Conservation (phyloP, 2,329 filamentous ascomycete species). For the Aspergillus uvarum region DNA sequence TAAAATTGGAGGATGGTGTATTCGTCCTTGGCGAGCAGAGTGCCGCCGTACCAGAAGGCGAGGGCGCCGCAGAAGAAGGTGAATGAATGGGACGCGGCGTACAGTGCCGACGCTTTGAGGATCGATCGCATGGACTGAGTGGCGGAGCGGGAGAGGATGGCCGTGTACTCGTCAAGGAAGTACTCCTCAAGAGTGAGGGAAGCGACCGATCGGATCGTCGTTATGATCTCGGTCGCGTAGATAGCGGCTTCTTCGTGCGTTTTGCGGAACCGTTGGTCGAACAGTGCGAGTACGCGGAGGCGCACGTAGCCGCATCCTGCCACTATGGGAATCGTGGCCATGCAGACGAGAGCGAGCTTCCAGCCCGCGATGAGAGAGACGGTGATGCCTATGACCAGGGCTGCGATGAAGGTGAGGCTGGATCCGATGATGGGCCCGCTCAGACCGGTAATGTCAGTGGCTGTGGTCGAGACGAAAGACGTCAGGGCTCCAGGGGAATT, state of each 20-base stretch:
- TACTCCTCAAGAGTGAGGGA: slow-evolving; percentile 1
- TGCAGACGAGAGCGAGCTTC: slow-evolving; percentile 12
- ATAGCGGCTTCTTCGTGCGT: not conserved
- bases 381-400: not conserved
- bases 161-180: not conserved
- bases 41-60: slow-evolving; percentile 65
- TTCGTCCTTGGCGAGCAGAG: slow-evolving; percentile 53
- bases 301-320: slow-evolving; percentile 8
- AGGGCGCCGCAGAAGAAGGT: slow-evolving; percentile 32
- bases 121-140: slow-evolving; percentile 3
- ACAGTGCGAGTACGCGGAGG: slow-evolving; percentile 1
- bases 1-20: slow-evolving; percentile 40
- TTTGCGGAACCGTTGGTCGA: not conserved
- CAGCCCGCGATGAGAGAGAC: slow-evolving; percentile 6
- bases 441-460: slow-evolving; percentile 3
- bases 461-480: not conserved
- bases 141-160: not conserved
- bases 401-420: slow-evolving; percentile 7
- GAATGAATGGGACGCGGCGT: slow-evolving; percentile 30
- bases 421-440: slow-evolving; percentile 1
- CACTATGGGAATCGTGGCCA: slow-evolving; percentile 3
- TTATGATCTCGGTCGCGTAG: slow-evolving; percentile 33
- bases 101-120: slow-evolving; percentile 28
- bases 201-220: slow-evolving; percentile 49
- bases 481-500: not conserved